These are phyloP conservation scores for Paracorniculantispora psalliotae DNA, from an alignment of 2,329 filamentous ascomycete species.

Conservation along the genomic window DNA sequence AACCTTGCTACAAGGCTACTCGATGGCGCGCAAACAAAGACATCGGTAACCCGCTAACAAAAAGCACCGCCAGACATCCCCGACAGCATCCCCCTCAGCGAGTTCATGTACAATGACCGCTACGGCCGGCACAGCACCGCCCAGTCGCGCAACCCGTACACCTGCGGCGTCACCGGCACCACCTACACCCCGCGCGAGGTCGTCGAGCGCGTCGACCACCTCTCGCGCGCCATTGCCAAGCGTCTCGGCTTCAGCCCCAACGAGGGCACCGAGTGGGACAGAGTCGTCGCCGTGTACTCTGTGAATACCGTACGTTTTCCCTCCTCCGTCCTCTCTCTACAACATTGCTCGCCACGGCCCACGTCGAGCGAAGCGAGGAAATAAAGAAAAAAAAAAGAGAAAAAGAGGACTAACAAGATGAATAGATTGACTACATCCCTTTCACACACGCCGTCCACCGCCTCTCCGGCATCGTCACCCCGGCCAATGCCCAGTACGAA, in stretches of 20 bases:
- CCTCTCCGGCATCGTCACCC: conserved; percentile 67
- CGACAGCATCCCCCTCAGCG: conserved; percentile 66
- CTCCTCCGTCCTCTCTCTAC: not conserved
- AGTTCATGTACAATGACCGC: conserved; percentile 71
- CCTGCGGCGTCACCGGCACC: conserved; percentile 68
- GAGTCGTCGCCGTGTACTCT: conserved; percentile 72
- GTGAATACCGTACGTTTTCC: conserved; percentile 64
- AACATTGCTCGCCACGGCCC: not conserved
- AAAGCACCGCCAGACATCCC: conserved; percentile 47
- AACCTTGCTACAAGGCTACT: too few species aligned
- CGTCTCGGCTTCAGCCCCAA: conserved; percentile 68
- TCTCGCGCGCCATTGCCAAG: conserved; percentile 64
- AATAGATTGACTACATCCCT: conserved; percentile 68
- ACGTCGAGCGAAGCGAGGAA: too few species aligned
- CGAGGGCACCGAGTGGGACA: conserved; percentile 72
- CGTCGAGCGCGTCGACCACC: conserved; percentile 57
- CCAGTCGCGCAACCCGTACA: conserved; percentile 65
- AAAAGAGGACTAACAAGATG: not conserved
- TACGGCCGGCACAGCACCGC: conserved; percentile 62
- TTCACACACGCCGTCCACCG: conserved; percentile 70
- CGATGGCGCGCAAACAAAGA: too few species aligned
- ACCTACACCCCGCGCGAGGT: conserved; percentile 61
- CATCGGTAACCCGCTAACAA: not conserved
- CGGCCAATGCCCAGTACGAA: conserved; percentile 72
- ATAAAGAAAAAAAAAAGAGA: not conserved